Evolutionary conservation across 345 rosid genomes (phyloP), one percentile per base, ranked within the genome.

Genomic region (Cardamine resedifolia): DNA sequence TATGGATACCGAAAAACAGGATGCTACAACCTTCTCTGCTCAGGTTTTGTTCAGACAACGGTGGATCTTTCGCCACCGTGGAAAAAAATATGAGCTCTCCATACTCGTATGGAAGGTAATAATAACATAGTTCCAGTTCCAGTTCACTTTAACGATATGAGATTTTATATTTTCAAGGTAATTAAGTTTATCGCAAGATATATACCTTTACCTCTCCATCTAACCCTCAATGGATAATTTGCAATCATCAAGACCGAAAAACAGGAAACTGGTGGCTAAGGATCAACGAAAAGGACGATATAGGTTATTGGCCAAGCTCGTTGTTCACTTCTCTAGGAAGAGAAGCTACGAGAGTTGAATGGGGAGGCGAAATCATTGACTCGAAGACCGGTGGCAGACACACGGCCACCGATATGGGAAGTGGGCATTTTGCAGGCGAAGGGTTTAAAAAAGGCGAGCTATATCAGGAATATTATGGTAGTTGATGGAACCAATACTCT

Each of bases 191-290:
- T n/a, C n/a, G n/a, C n/a, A n/a, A 48, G n/a, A 2, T 61, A 15
- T 53, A 24, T 4, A n/a, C n/a, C 44, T 55, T 39, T 21, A 64
- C 31, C 27, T 66, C 48, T 48, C 18, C n/a, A 56, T 49, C 20
- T 70, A 41, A 44, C n/a, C 10, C 5, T 10, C 4, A 39, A 48
- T 26, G 31, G 31, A 16, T 36, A 6, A 58, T 9, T 49, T 0
- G 19, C 60, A 57, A 66, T 66, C 19, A 68, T 55, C 31, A 87
- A 90, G 92, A 88, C 44, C 84, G 75, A 5, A 62, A 70, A 66
- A 84, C 81, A 65, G 92, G 90, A 52, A 83, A 88, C 64, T 88
- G 90, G 92, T 88, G 90, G 92, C 80, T 88, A 81, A 81, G 65
- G 65, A 62, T 83, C 36, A 86, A 83, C 7, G 81, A 71, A 4